Conservation (phyloP, 2,329 filamentous ascomycete species). For the Xylaria sp. region DNA sequence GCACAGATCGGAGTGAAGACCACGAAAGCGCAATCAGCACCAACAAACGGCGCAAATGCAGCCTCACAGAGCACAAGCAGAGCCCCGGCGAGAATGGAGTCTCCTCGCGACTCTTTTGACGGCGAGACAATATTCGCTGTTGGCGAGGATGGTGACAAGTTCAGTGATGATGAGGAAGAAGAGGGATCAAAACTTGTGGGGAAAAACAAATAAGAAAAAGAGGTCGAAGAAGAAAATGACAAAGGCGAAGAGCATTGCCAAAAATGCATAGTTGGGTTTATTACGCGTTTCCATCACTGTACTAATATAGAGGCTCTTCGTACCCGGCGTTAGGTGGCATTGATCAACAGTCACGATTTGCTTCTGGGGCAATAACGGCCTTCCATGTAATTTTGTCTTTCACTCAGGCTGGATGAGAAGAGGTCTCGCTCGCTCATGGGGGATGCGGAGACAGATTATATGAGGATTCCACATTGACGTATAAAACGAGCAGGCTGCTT, state of each 20-base stretch:
- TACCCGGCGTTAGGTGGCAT: slow-evolving; percentile 43
- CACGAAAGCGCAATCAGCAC: slow-evolving; percentile 42
- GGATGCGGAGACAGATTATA: slow-evolving; percentile 27
- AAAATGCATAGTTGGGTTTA: slow-evolving; percentile 5
- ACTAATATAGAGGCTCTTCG: slow-evolving; percentile 40
- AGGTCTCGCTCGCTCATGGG: not conserved
- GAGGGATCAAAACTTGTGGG: slow-evolving; percentile 69
- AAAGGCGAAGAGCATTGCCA: not conserved
- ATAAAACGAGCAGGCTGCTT: slow-evolving; percentile 16
- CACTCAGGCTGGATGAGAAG: slow-evolving; percentile 8
- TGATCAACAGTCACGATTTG: slow-evolving; percentile 28
- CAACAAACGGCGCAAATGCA: slow-evolving; percentile 33
- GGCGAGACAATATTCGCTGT: slow-evolving; percentile 97
- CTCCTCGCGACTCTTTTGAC: slow-evolving; percentile 68
- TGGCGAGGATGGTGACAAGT: slow-evolving; percentile 84
- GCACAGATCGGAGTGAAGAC: slow-evolving; percentile 58
- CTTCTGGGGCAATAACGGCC: slow-evolving; percentile 18
- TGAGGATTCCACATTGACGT: slow-evolving; percentile 8
- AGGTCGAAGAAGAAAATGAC: not conserved
- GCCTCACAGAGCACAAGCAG: slow-evolving; percentile 41
- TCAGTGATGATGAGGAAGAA: slow-evolving; percentile 75
- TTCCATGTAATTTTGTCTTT: slow-evolving; percentile 31
- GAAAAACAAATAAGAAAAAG: slow-evolving; percentile 52
- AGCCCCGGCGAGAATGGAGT: slow-evolving; percentile 57
- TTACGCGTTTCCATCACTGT: slow-evolving; percentile 40